Base-by-base conservation (phyloP, 164 flowering plant genomes). In the Macadamia tetraphylla region DNA sequence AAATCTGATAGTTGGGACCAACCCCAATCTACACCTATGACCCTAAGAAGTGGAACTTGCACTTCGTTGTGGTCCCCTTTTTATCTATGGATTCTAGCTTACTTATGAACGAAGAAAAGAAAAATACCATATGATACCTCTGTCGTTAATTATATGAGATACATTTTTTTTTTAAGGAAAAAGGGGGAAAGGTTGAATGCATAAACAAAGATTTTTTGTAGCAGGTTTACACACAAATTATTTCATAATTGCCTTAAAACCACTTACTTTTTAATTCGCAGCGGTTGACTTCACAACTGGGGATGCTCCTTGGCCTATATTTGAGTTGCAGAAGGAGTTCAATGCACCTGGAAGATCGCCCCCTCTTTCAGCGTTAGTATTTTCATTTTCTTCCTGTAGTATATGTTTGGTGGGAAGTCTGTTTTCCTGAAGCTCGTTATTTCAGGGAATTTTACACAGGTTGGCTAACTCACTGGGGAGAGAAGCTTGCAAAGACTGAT, bases 401-500 rank as follows among this genome's bases (percentile, higher is more conserved):
- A 29, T 40, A 13, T 64, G 31, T 43, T 62, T 2, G 30, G 62
- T 42, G 6, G 32, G 17, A 15, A 61, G 31, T 55, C 67, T 29
- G 62, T 70, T 58, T 67, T 72, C 32, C 69, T 40, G 29, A 15
- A 66, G 63, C 71, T 57, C 63, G 29, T 68, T 67, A 44, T 75
- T 78, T 72, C 85, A 94, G 98, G 66, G 98, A 94, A 70, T 94
- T 94, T 58, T 94, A 94, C 68, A 90, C 98, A 0, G 98, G 98
- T 32, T 94, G 98, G 98, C 96, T 94, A 73, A 94, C 98, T 55
- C 98, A 94, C 62, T 92, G 98, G 98, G 91, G 92, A 62, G 98
- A 92, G 76, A 83, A 81, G 52, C 77, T 81, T 67, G 92, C 95
- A 55, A 67, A 62, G 62, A 94, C 92, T 10, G 80, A 72, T 79